Conservation (phyloP, 768 basidiomycete genomes). For the Calvatia gigantea region DNA sequence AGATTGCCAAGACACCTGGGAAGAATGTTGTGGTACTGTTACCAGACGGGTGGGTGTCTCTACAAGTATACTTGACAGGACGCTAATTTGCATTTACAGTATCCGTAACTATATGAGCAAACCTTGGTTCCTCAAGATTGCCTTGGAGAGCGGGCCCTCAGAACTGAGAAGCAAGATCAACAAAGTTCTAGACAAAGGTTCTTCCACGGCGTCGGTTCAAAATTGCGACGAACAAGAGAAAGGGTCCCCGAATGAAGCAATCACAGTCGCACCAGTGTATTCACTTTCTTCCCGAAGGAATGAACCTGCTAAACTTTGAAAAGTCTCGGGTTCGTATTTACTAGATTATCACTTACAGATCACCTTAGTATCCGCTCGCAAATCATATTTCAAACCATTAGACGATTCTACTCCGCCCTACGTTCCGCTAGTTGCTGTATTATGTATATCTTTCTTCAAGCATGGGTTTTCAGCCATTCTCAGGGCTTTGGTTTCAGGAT, state of each 20-base stretch:
- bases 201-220: background rate
- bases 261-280: background rate
- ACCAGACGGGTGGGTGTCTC: conserved; percentile 75
- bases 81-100: conserved; percentile 32
- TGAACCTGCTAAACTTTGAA: background rate
- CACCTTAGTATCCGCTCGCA: too few relatives aligned
- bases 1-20: conserved; percentile 61
- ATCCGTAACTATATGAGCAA: conserved; percentile 95
- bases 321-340: too few relatives aligned
- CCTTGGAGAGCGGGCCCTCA: conserved; percentile 51
- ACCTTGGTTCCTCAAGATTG: conserved; percentile 81
- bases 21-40: conserved; percentile 87
- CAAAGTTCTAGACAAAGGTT: conserved; percentile 20
- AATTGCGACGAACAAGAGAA: background rate
- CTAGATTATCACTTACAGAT: too few relatives aligned
- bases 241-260: background rate
- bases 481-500: background rate
- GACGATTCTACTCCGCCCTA: background rate
- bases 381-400: too few relatives aligned
- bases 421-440: too few relatives aligned
- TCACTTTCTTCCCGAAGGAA: background rate
- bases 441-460: background rate
- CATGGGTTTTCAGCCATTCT: background rate
- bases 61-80: conserved; percentile 1
- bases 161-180: conserved; percentile 47